phyloP scores from a whole-genome alignment of 2,329 filamentous ascomycete genomes.

The Alternaria tenuissima region DNA sequence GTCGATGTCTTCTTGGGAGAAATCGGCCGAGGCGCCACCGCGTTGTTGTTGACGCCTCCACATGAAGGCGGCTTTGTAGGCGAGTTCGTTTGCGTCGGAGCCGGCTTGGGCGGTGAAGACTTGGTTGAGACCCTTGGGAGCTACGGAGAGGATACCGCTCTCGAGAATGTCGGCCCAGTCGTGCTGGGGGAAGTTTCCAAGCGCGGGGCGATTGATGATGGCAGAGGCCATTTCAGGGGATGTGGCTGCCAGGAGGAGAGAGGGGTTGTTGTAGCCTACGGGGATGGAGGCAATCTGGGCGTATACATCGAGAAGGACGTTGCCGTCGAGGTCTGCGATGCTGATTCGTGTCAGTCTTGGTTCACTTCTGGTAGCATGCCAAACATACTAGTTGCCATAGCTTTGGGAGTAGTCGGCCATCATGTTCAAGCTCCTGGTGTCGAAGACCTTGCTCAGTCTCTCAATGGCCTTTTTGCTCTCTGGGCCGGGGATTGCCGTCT shows the following conservation, averaged over 20 bases:
- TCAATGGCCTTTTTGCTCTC: conserved; percentile 73
- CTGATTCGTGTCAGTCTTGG: conserved; percentile 26
- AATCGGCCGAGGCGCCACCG: conserved; percentile 78
- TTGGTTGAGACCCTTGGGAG: conserved; percentile 83
- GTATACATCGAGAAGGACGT: conserved; percentile 78
- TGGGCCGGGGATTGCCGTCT: conserved; percentile 76
- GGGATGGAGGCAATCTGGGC: conserved; percentile 94
- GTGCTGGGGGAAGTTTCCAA: conserved; percentile 88
- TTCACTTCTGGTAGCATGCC: not conserved
- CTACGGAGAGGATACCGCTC: conserved; percentile 80
- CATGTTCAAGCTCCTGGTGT: conserved; percentile 81
- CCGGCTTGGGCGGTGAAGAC: conserved; percentile 91
- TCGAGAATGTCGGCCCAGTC: conserved; percentile 84
- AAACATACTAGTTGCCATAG: conserved; percentile 74
- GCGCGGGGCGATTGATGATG: conserved; percentile 86
- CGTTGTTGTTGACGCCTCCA: conserved; percentile 83
- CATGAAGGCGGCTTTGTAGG: conserved; percentile 97
- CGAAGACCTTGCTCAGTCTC: conserved; percentile 80
- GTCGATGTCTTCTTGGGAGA: conserved; percentile 77
- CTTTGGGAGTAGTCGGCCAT: conserved; percentile 51
- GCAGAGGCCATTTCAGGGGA: conserved; percentile 81
- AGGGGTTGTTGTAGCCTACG: conserved; percentile 89
- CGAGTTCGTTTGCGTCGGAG: conserved; percentile 92
- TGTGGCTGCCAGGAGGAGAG: conserved; percentile 72
- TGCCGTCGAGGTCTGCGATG: conserved; percentile 75